Conservation (phyloP, 2,329 filamentous ascomycete genomes). For the Rosellinia necatrix region DNA sequence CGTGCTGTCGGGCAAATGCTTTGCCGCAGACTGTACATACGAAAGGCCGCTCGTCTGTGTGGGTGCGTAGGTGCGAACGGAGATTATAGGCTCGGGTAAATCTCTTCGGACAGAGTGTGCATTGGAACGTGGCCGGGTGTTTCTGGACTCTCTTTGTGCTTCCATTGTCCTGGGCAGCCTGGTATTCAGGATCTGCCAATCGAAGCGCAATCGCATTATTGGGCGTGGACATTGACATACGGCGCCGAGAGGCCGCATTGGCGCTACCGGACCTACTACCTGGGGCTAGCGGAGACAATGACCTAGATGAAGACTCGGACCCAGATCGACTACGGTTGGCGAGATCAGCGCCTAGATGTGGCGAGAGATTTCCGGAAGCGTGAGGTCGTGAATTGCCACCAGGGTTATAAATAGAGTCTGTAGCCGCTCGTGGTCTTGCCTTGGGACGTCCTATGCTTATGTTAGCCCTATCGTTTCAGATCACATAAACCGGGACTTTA, state of each 20-base stretch:
- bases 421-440: constrained; percentile 60
- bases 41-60: constrained; percentile 96
- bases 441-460: constrained; percentile 50
- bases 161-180: constrained; percentile 65
- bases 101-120: constrained; percentile 87
- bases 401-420: constrained; percentile 62
- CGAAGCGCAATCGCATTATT: constrained; percentile 80
- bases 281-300: constrained; percentile 65
- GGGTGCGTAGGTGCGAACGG: constrained; percentile 90
- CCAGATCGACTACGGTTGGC: constrained; percentile 49
- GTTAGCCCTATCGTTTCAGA: constrained; percentile 30
- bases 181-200: constrained; percentile 84
- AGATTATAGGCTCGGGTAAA: constrained; percentile 97
- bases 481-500: constrained; percentile 27
- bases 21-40: constrained; percentile 97
- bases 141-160: constrained; percentile 87
- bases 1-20: constrained; percentile 95
- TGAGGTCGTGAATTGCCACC: constrained; percentile 47
- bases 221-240: constrained; percentile 68
- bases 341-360: constrained; percentile 53
- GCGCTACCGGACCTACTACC: constrained; percentile 57
- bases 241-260: constrained; percentile 52
- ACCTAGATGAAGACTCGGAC: constrained; percentile 44
- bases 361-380: constrained; percentile 52
- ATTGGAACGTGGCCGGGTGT: constrained; percentile 96